Percentiles rank a stretch among this genome's conserved stretches.
phyloP scores from a whole-genome alignment of 805 yeast genomes.

The Wickerhamiella siamensis region DNA sequence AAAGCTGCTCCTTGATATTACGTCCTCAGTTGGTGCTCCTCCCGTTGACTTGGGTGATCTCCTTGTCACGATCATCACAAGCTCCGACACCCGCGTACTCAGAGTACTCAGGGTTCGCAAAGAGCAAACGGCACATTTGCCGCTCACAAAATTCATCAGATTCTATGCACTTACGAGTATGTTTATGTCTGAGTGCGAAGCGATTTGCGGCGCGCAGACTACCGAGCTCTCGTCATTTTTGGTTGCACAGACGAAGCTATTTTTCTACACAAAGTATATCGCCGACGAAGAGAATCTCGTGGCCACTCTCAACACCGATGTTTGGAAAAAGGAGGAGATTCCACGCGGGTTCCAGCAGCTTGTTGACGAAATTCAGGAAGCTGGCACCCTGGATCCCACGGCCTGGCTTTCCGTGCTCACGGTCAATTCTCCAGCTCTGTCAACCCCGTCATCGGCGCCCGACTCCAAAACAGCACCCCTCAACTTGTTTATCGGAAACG shows the following conservation, averaged over 20 bases:
- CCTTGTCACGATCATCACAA: conserved; percentile 51
- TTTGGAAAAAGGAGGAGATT: conserved; percentile 66
- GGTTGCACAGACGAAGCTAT: conserved; percentile 50
- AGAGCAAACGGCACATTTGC: conserved; percentile 46
- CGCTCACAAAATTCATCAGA: conserved; percentile 48
- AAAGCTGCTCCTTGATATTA: conserved; percentile 58
- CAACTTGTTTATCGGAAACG: conserved; percentile 33
- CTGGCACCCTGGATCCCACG: conserved; percentile 34
- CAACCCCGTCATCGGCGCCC: not conserved
- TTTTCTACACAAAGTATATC: conserved; percentile 40
- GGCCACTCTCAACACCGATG: conserved; percentile 45
- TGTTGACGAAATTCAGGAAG: conserved; percentile 37
- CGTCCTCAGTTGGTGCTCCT: conserved; percentile 34
- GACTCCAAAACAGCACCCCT: conserved; percentile 4
- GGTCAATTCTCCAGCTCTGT: not conserved
- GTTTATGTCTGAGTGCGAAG: conserved; percentile 73
- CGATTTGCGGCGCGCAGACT: conserved; percentile 51
- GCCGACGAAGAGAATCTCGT: conserved; percentile 35
- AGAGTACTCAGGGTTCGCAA: conserved; percentile 65
- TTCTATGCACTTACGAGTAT: conserved; percentile 52
- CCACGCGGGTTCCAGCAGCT: conserved; percentile 33
- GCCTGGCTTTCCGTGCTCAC: conserved; percentile 29
- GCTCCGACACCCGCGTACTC: conserved; percentile 62
- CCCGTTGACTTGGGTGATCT: conserved; percentile 53
- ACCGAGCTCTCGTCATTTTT: conserved; percentile 54